Base-by-base conservation (phyloP, 176 grass and related monocot species). In the Typha latifolia region DNA sequence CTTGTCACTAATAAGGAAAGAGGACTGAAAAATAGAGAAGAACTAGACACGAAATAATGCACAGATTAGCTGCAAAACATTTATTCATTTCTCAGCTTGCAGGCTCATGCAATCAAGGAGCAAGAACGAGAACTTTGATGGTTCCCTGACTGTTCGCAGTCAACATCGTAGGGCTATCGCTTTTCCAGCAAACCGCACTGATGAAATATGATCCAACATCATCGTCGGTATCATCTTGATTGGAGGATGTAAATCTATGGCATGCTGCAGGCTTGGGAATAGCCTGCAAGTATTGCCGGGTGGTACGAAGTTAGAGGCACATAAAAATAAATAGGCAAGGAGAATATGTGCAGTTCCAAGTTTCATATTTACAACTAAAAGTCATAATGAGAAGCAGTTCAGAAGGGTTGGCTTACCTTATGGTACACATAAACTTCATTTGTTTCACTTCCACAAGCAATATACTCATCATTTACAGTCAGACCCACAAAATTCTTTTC, bases 401-500 rank as follows among this genome's bases (percentile, higher is more conserved):
- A 61, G 18, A 18, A 48, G 34, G 34, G 7, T 53, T 32, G 67
- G 51, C 80, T 53, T 84, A 99, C 94, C 94, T 99, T 99, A 75
- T 99, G 94, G 71, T 99, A 99, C 51, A 83, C 86, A 75, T 83
- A 90, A 68, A 99, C 94, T 69, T 99, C 89, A 77, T 99, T 99
- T 31, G 94, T 99, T 80, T 99, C 94, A 69, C 94, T 99, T 49
- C 94, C 94, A 66, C 94, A 99, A 81, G 94, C 86, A 83, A 93
- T 91, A 57, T 99, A 99, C 32, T 93, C 94, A 27, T 72, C 86
- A 79, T 87, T 93, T 18, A 85, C 94, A 29, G 89, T 86, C 15
- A 99, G 71, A 16, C 94, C 94, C 49, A 99, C 94, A 21, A 99
- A 99, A 68, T 99, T 99, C 77, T 99, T 99, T 69, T 99, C 94